phyloP scores from a whole-genome alignment of 495 filamentous ascomycete species.

The Xylaria telfairii region DNA sequence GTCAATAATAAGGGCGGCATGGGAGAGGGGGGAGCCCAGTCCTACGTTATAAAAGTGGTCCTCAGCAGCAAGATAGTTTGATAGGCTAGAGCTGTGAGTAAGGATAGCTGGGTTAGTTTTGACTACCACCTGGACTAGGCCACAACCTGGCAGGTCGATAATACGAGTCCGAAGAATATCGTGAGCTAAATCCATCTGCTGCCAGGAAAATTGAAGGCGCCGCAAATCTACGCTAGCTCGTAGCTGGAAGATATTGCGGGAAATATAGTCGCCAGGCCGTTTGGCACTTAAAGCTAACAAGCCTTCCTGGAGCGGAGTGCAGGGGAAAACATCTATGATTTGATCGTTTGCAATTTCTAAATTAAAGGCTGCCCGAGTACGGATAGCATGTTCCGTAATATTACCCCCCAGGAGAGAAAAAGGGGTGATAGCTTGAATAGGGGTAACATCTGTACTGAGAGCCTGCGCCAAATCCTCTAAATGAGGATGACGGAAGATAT shows the following conservation, averaged over 20 bases:
- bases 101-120: background rate
- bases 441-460: background rate
- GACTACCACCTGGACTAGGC: constrained; percentile 2
- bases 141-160: background rate
- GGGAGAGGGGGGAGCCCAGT: background rate
- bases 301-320: constrained; percentile 65
- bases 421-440: too few species aligned
- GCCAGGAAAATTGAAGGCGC: background rate
- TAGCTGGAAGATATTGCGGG: constrained; percentile 27
- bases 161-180: constrained; percentile 46
- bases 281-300: constrained; percentile 51
- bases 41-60: constrained; percentile 18
- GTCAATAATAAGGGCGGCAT: too few species aligned
- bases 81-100: background rate
- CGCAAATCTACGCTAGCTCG: background rate
- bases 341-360: constrained; percentile 48
- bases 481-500: background rate
- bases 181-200: background rate
- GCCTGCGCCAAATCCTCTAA: background rate
- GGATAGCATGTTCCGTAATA: constrained; percentile 48
- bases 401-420: too few species aligned
- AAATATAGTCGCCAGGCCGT: constrained; percentile 44
- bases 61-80: constrained; percentile 9
- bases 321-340: constrained; percentile 58
- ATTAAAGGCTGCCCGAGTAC: constrained; percentile 46